A percentile compares a stretch with the other conserved stretches of the same genome.
These are phyloP conservation scores for Mycosphaerella arachidis DNA, from an alignment of 2,329 filamentous ascomycete genomes.

Conservation along the genomic window DNA sequence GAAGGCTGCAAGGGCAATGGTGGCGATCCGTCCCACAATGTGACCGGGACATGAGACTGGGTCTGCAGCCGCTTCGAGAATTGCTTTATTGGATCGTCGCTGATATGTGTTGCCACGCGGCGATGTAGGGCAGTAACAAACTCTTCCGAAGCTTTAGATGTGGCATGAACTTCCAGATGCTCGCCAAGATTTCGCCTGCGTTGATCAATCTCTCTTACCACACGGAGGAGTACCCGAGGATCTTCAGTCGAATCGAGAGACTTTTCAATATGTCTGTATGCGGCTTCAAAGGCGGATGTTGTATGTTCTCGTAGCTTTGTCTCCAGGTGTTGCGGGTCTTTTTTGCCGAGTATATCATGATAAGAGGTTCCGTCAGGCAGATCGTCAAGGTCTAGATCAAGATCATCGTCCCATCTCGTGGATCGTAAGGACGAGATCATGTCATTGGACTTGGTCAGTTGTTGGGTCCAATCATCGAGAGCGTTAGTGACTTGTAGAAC, in stretches of 20 bases:
- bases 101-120: slow-evolving; percentile 54
- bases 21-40: slow-evolving; percentile 76
- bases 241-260: slow-evolving; percentile 5
- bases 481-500: slow-evolving; percentile 58
- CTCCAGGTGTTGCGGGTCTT: slow-evolving; percentile 62
- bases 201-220: slow-evolving; percentile 68
- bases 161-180: slow-evolving; percentile 4
- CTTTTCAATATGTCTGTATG: slow-evolving; percentile 16
- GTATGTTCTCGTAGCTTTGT: slow-evolving; percentile 19
- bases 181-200: slow-evolving; percentile 49
- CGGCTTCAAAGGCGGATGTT: slow-evolving; percentile 10
- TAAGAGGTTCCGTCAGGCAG: slow-evolving; percentile 56
- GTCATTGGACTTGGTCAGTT: slow-evolving; percentile 62
- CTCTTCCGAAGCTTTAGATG: slow-evolving; percentile 31
- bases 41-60: slow-evolving; percentile 44
- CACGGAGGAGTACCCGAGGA: slow-evolving; percentile 55
- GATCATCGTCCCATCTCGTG: slow-evolving; percentile 71
- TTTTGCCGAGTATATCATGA: slow-evolving; percentile 63
- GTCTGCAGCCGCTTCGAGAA: slow-evolving; percentile 6
- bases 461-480: slow-evolving; percentile 69
- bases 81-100: slow-evolving; percentile 21
- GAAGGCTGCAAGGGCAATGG: slow-evolving; percentile 75
- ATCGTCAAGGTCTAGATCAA: slow-evolving; percentile 67
- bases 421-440: slow-evolving; percentile 62
- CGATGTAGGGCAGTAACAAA: slow-evolving; percentile 63